Conservation (phyloP, 1,284 basidiomycete species). For the Pyrrhoderma lamaoense region DNA sequence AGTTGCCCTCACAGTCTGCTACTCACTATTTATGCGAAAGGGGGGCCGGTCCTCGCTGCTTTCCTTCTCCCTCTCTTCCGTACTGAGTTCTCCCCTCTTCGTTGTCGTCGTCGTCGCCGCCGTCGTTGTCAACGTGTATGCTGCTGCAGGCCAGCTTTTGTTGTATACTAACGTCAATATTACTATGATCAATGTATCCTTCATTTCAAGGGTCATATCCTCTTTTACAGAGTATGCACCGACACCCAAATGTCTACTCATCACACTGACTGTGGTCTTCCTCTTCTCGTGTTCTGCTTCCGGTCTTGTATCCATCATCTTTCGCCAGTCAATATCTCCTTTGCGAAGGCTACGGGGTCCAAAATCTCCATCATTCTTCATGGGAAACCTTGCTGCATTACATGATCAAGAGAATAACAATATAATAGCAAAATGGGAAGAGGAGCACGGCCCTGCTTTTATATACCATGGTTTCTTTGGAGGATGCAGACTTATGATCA, state of each 20-base stretch:
- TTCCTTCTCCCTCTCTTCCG: too few relatives aligned
- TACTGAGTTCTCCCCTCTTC: constrained; percentile 24
- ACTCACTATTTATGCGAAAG: too few relatives aligned
- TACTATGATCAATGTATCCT: too few relatives aligned
- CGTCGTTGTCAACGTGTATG: constrained; percentile 41
- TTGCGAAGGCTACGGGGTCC: constrained; percentile 35
- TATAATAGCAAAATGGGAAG: constrained; percentile 42
- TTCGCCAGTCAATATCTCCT: constrained; percentile 31
- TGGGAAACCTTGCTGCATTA: constrained; percentile 50
- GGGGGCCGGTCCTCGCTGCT: too few relatives aligned
- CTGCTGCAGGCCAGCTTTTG: constrained; percentile 13
- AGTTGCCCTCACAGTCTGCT: constrained; percentile 27
- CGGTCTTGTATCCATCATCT: constrained; percentile 28
- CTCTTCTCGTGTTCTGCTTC: constrained; percentile 27
- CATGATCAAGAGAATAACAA: constrained; percentile 52
- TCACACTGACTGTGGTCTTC: constrained; percentile 17
- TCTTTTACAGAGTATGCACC: not conserved
- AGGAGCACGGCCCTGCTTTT: constrained; percentile 42
- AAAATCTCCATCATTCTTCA: constrained; percentile 37
- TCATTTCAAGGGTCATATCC: too few relatives aligned
- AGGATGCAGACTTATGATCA: constrained; percentile 48
- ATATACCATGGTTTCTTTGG: constrained; percentile 51
- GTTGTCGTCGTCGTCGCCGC: constrained; percentile 39
- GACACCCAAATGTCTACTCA: not conserved
- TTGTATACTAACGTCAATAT: too few relatives aligned